Evolutionary conservation across 2,329 filamentous ascomycete genomes (phyloP).

Genomic region (Xylaria sp.): DNA sequence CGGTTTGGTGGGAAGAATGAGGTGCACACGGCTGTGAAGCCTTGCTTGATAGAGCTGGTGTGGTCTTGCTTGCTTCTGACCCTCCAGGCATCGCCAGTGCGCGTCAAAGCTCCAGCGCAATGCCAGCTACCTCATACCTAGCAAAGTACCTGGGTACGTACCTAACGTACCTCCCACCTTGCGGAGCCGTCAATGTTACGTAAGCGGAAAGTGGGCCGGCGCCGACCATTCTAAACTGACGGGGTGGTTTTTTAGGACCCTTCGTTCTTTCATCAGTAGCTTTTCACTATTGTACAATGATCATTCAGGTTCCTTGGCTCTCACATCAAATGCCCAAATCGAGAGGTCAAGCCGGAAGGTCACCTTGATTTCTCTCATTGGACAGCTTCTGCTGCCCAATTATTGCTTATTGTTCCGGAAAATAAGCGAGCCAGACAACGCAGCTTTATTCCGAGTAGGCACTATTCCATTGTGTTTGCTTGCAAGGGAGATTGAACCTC

Average conservation of each 20-base stretch:
- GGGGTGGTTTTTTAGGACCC: background rate
- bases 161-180: background rate
- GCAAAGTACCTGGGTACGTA: slow-evolving; percentile 11
- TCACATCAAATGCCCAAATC: slow-evolving; percentile 7
- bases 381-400: background rate
- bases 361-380: slow-evolving; percentile 6
- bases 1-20: slow-evolving; percentile 18
- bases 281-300: background rate
- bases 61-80: slow-evolving; percentile 28
- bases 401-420: background rate
- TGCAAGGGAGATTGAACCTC: slow-evolving; percentile 3
- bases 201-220: background rate
- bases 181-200: background rate
- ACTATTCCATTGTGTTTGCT: background rate
- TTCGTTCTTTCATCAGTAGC: background rate
- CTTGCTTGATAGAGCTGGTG: slow-evolving; percentile 33
- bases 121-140: slow-evolving; percentile 1
- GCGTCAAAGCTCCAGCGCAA: slow-evolving; percentile 37
- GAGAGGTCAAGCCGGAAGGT: background rate
- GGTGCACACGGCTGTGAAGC: slow-evolving; percentile 36
- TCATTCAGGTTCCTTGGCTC: slow-evolving; percentile 1
- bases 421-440: slow-evolving; percentile 5
- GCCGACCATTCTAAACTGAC: background rate
- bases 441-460: background rate
- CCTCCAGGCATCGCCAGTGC: slow-evolving; percentile 42